phyloP scores from a whole-genome alignment of 805 yeast genomes.

The Ogataea ganodermae region DNA sequence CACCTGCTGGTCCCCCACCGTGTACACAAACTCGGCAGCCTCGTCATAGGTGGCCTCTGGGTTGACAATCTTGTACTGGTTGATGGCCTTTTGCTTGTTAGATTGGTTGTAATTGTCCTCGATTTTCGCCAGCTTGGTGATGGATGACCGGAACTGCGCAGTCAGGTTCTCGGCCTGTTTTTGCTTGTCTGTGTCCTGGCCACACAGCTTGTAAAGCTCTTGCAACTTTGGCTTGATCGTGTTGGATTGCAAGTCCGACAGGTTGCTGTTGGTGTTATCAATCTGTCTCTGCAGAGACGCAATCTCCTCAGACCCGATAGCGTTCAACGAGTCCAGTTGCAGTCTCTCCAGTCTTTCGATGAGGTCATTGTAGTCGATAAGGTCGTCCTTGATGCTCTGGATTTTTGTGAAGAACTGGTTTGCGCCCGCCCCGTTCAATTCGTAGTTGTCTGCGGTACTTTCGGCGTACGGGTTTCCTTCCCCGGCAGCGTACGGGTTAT shows the following conservation, averaged over 20 bases:
- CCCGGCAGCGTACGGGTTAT: constrained; percentile 31
- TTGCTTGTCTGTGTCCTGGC: constrained; percentile 74
- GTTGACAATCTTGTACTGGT: constrained; percentile 88
- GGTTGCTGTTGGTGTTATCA: constrained; percentile 75
- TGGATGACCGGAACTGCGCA: constrained; percentile 79
- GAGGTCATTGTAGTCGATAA: constrained; percentile 69
- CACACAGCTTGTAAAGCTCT: constrained; percentile 68
- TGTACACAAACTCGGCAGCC: constrained; percentile 82
- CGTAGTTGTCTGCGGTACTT: constrained; percentile 18
- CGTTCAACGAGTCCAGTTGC: constrained; percentile 71
- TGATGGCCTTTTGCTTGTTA: constrained; percentile 83
- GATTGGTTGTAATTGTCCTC: constrained; percentile 86
- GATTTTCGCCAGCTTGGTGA: constrained; percentile 81
- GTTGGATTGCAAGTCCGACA: constrained; percentile 68
- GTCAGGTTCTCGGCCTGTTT: constrained; percentile 90
- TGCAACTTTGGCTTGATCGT: constrained; percentile 76
- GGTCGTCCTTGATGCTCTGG: constrained; percentile 64
- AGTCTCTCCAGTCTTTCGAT: constrained; percentile 68
- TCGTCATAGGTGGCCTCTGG: constrained; percentile 85
- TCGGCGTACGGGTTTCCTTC: constrained; percentile 26
- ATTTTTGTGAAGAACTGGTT: constrained; percentile 67
- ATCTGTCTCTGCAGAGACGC: constrained; percentile 70
- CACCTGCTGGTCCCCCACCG: constrained; percentile 83
- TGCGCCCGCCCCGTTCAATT: constrained; percentile 20
- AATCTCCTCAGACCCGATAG: constrained; percentile 70